Base-by-base conservation (phyloP, 2,329 filamentous ascomycete genomes). In the Boeremia lycopersici region DNA sequence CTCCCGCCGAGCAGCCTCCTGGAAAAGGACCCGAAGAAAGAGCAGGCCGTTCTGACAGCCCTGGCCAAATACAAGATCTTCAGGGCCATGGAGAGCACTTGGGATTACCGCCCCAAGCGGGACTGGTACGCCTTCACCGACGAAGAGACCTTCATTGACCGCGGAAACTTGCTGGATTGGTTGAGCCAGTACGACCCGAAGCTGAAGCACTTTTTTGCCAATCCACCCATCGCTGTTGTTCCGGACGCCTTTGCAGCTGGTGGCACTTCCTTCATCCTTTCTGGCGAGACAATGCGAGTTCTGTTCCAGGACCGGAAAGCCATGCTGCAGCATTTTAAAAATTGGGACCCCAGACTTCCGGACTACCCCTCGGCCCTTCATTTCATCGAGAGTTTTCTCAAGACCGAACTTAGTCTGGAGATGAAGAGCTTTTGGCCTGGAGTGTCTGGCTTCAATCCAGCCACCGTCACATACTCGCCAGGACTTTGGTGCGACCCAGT, bases 121-220 rank as follows among this genome's bases (percentile, higher is more conserved):
- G 81, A 81, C 49, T 86, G 84, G 84, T 86, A 79, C 56, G 73
- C 84, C 50, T 86, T 86, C 65, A 79, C 84, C 41, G 84, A 86
- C 60, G 79, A 82, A 0, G 84, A 86, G 63, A 85, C 83, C 0
- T 86, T 83, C 59, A 68, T 85, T 35, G 74, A 83, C 9, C 83
- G 83, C 76, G 72, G 77, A 30, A 83, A 82, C 29, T 61, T 86
- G 35, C 63, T 84, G 13, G 70, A 76, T 23, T 86, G 82, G 82
- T 75, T 86, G 19, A 72, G 74, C 15, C 73, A 77, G 19, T 79
- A 82, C 57, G 79, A 86, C 64, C 60, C 79, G 2, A 68, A 65
- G 2, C 67, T 81, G 54, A 79, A 80, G 5, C 71, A 75, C 41
- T 86, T 85, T 63, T 76, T 84, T 29, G 84, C 82, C 34, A 82